These are phyloP conservation scores for Biscogniauxia sp. DNA, from an alignment of 2,329 filamentous ascomycete species.

Conservation along the genomic window DNA sequence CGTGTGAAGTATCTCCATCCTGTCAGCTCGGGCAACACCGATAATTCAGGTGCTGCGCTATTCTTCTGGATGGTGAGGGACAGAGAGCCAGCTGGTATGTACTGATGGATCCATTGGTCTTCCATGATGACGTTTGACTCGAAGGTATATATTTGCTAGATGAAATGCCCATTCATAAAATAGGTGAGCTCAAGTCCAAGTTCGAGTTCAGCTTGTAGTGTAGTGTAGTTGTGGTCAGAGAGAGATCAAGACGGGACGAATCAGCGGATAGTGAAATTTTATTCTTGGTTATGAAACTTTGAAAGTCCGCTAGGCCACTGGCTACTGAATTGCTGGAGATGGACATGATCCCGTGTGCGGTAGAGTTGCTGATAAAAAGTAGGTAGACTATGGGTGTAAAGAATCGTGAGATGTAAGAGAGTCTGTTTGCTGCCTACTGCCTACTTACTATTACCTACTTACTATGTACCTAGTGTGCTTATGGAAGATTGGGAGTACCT, in stretches of 20 bases:
- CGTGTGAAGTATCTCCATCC: constrained; percentile 32
- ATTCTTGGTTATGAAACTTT: not conserved
- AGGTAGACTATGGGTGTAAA: not conserved
- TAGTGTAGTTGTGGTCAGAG: not conserved
- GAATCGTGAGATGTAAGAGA: not conserved
- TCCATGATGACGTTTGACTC: not conserved
- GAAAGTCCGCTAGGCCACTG: too few species aligned
- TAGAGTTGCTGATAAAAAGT: not conserved
- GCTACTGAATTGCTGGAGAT: not conserved
- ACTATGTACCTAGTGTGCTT: too few species aligned
- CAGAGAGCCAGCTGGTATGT: not conserved
- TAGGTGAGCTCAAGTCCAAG: too few species aligned
- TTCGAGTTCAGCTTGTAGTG: too few species aligned
- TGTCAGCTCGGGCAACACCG: not conserved
- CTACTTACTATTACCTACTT: too few species aligned
- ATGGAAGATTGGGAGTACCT: not conserved
- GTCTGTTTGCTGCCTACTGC: not conserved
- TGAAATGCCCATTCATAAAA: too few species aligned
- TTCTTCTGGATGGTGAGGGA: not conserved
- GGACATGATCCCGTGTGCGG: not conserved
- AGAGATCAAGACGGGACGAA: too few species aligned
- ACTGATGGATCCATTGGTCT: not conserved
- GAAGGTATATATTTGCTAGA: too few species aligned
- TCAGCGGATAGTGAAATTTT: not conserved
- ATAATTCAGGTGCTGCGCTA: not conserved